These are phyloP conservation scores for Zygnema cylindricum DNA, from an alignment of 139 green algal species.

Conservation along the genomic window DNA sequence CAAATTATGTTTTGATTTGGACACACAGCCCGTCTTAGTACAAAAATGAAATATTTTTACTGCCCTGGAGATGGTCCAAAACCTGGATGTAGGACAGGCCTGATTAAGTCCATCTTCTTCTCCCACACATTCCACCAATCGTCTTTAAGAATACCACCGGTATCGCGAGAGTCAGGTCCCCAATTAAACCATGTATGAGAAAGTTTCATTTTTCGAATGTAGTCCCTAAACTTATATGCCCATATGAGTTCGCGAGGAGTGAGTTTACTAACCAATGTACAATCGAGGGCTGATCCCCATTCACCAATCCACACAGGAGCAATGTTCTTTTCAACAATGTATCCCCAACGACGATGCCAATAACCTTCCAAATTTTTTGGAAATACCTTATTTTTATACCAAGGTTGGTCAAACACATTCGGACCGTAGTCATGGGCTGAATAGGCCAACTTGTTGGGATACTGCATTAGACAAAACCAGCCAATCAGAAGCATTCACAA, in stretches of 20 bases:
- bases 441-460: conserved; percentile 42
- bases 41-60: not conserved
- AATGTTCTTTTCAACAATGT: conserved; percentile 11
- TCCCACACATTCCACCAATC: conserved; percentile 27
- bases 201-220: not conserved
- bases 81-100: conserved; percentile 19
- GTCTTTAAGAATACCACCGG: conserved; percentile 26
- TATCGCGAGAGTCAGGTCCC: conserved; percentile 24
- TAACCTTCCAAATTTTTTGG: conserved; percentile 5
- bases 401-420: conserved; percentile 6
- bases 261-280: not conserved
- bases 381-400: conserved; percentile 3
- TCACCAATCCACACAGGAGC: conserved; percentile 36
- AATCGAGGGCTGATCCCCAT: not conserved
- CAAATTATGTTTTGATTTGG: not conserved
- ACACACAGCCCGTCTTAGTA: not conserved
- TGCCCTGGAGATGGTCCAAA: conserved; percentile 7
- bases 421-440: conserved; percentile 33
- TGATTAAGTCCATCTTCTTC: conserved; percentile 20
- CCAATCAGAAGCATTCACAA: too few relatives aligned
- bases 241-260: not conserved
- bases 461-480: too few relatives aligned
- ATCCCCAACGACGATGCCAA: conserved; percentile 27
- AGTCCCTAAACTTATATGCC: not conserved
- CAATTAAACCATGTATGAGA: conserved; percentile 22